Conservation (phyloP, 805 yeast species). For the Candida sakaeoensis region DNA sequence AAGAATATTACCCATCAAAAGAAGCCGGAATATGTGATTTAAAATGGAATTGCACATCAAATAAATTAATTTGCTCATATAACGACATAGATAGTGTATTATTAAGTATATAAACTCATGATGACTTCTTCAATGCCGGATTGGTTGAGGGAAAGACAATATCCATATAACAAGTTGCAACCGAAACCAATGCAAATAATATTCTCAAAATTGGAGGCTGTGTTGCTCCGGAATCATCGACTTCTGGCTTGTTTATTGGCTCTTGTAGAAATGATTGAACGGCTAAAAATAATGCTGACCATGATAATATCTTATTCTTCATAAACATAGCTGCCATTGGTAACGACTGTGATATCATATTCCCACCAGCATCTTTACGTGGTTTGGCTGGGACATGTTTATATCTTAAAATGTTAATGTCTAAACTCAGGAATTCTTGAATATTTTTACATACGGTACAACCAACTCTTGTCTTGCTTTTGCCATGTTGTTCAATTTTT, state of each 20-base stretch:
- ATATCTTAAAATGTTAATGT: constrained; percentile 25
- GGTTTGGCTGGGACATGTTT: constrained; percentile 47
- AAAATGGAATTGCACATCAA: constrained; percentile 31
- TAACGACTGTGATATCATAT: constrained; percentile 50
- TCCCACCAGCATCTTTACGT: constrained; percentile 40
- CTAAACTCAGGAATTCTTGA: not conserved
- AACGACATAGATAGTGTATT: constrained; percentile 32
- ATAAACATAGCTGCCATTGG: constrained; percentile 71
- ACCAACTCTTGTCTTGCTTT: constrained; percentile 32
- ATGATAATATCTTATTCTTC: constrained; percentile 53
- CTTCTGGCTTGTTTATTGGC: constrained; percentile 31
- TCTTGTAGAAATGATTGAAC: constrained; percentile 46
- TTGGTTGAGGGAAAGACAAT: constrained; percentile 42
- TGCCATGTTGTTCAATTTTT: constrained; percentile 14
- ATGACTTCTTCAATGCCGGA: constrained; percentile 25
- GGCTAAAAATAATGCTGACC: constrained; percentile 53
- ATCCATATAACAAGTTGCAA: constrained; percentile 54
- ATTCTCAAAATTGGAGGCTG: constrained; percentile 44
- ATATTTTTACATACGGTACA: constrained; percentile 24
- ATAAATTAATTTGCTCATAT: constrained; percentile 28
- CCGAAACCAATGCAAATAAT: constrained; percentile 43
- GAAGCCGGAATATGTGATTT: constrained; percentile 35
- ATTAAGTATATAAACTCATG: constrained; percentile 7
- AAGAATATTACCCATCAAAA: constrained; percentile 6
- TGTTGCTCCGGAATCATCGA: constrained; percentile 29